A percentile compares a stretch with the other conserved stretches of the same genome.
These are phyloP conservation scores for Rhizopogon rudus DNA, from an alignment of 768 basidiomycete genomes.

Conservation along the genomic window DNA sequence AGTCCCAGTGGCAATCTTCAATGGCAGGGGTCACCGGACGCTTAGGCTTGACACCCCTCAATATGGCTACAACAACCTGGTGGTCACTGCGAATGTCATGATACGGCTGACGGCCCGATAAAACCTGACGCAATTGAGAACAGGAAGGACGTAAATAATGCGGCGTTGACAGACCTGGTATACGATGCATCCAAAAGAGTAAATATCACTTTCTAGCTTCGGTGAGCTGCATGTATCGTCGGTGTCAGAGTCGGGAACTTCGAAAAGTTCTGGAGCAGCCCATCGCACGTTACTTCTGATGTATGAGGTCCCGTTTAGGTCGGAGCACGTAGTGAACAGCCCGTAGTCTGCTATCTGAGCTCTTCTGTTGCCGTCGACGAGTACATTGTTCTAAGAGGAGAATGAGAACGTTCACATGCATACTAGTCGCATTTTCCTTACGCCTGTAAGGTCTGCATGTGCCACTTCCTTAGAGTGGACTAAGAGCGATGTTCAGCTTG, in stretches of 20 bases:
- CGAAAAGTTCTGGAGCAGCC: constrained; percentile 37
- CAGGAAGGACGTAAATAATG: too few relatives aligned
- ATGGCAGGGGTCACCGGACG: background rate
- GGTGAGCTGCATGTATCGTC: background rate
- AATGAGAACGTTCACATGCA: background rate
- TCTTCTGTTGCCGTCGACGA: constrained; percentile 34
- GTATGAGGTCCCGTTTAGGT: constrained; percentile 20
- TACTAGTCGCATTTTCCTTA: background rate
- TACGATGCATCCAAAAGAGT: too few relatives aligned
- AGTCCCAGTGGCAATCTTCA: background rate
- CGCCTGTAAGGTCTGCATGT: background rate
- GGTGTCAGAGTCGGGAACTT: constrained; percentile 19
- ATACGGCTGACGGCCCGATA: constrained; percentile 12
- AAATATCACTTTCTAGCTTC: background rate
- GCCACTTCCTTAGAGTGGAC: background rate
- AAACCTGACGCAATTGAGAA: background rate
- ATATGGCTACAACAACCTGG: constrained; percentile 3
- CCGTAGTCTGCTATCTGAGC: constrained; percentile 40
- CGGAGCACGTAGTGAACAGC: constrained; percentile 22
- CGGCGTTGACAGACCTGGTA: background rate
- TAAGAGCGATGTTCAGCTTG: background rate
- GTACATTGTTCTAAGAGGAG: background rate
- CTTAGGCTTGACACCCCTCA: background rate
- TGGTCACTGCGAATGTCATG: constrained; percentile 8
- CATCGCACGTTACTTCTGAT: constrained; percentile 39